These are phyloP conservation scores for Amauroascus niger DNA, from an alignment of 2,329 filamentous ascomycete species.

Conservation along the genomic window DNA sequence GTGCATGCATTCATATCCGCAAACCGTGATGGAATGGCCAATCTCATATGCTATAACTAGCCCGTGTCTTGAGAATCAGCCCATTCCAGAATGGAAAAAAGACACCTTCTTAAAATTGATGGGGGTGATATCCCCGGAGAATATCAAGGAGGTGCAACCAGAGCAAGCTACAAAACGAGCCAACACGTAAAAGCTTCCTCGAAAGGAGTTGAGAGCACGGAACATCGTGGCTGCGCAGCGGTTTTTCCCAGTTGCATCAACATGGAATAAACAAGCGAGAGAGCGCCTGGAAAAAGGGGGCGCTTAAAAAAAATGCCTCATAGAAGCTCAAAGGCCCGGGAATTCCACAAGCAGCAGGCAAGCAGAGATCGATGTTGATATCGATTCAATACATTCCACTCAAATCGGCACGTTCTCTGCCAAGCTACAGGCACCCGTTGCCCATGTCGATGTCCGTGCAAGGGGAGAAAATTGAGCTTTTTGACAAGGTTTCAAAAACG, in stretches of 20 bases:
- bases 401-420: not conserved
- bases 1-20: too few relatives aligned
- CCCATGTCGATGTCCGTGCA: not conserved
- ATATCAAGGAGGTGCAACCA: not conserved
- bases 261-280: not conserved
- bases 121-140: not conserved
- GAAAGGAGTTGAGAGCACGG: not conserved
- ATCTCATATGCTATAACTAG: not conserved
- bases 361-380: not conserved
- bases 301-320: not conserved
- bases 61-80: not conserved
- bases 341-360: not conserved
- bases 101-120: not conserved
- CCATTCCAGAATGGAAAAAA: not conserved
- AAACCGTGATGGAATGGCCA: not conserved
- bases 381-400: not conserved
- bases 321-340: not conserved
- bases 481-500: not conserved
- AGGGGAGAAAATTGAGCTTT: not conserved
- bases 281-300: not conserved
- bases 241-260: not conserved
- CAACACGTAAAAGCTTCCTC: not conserved
- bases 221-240: not conserved
- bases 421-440: not conserved
- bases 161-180: not conserved